Percentiles rank a stretch among this genome's conserved stretches.
phyloP scores from a whole-genome alignment of 2,329 filamentous ascomycete species.

The Fusarium sp. region DNA sequence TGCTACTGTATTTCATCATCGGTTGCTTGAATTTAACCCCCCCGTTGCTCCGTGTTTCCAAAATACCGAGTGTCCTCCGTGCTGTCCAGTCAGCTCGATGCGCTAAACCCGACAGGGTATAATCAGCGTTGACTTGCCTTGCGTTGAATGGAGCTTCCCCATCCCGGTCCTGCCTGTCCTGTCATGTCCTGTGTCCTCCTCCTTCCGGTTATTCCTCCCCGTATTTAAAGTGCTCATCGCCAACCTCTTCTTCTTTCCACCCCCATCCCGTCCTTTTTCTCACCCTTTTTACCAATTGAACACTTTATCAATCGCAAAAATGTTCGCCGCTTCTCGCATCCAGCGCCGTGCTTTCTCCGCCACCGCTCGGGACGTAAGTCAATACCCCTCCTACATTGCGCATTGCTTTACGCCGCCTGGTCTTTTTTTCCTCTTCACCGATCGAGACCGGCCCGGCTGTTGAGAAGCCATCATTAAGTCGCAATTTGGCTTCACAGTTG shows the following conservation, averaged over 20 bases:
- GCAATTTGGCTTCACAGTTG: not conserved
- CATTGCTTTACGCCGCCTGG: conserved; percentile 16
- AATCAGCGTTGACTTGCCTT: conserved; percentile 17
- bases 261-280: conserved; percentile 39
- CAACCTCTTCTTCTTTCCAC: conserved; percentile 40
- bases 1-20: not conserved
- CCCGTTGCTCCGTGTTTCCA: conserved; percentile 33
- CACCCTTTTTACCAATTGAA: conserved; percentile 44
- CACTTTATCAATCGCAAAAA: conserved; percentile 55
- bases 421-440: conserved; percentile 36
- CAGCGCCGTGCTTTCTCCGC: conserved; percentile 86
- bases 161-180: not conserved
- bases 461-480: conserved; percentile 1
- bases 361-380: conserved; percentile 79
- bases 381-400: conserved; percentile 20
- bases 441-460: conserved; percentile 35
- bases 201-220: conserved; percentile 36
- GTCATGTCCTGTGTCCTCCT: conserved; percentile 29
- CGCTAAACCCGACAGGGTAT: conserved; percentile 23
- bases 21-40: not conserved
- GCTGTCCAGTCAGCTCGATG: conserved; percentile 30
- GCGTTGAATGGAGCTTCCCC: conserved; percentile 35
- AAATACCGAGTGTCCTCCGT: conserved; percentile 46
- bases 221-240: conserved; percentile 47
- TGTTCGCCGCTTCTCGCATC: conserved; percentile 80